Evolutionary conservation across 148 eudicot genomes (phyloP).

Genomic region (Silene latifolia): DNA sequence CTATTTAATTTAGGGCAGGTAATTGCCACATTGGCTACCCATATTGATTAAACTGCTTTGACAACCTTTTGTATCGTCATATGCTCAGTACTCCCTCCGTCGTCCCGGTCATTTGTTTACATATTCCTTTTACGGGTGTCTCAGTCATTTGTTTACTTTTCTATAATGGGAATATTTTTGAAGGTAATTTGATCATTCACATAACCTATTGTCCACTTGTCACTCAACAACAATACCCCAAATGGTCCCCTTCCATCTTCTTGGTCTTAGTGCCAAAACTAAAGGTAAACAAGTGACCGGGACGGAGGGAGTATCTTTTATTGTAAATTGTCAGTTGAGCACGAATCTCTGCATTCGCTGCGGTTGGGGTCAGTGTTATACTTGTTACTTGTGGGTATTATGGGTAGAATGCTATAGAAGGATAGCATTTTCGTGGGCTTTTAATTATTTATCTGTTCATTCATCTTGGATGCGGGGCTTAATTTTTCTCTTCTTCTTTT

Average conservation of each 20-base stretch:
- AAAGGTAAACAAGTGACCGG: too few relatives aligned
- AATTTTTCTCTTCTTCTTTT: slow-evolving; percentile 10
- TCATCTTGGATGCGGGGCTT: slow-evolving; percentile 6
- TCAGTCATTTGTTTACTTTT: too few relatives aligned
- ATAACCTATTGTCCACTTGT: too few relatives aligned
- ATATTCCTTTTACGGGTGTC: too few relatives aligned
- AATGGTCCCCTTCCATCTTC: too few relatives aligned
- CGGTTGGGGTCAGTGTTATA: neutral
- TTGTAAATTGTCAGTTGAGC: neutral
- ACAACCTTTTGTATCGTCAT: neutral
- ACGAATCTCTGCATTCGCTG: neutral
- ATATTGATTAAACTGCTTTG: neutral
- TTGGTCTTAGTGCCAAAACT: too few relatives aligned
- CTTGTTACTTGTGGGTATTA: neutral
- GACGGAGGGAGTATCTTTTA: too few relatives aligned
- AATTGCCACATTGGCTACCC: neutral
- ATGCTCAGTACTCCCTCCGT: neutral
- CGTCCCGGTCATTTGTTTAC: too few relatives aligned
- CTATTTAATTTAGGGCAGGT: too few relatives aligned
- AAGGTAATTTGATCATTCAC: neutral
- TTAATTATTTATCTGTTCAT: neutral
- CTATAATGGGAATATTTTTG: too few relatives aligned
- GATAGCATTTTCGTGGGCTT: neutral
- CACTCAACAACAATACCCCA: too few relatives aligned
- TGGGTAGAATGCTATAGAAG: neutral